A percentile compares a stretch with the other conserved stretches of the same genome.
These are phyloP conservation scores for Blastomyces parvus DNA, from an alignment of 2,329 filamentous ascomycete species.

Conservation along the genomic window DNA sequence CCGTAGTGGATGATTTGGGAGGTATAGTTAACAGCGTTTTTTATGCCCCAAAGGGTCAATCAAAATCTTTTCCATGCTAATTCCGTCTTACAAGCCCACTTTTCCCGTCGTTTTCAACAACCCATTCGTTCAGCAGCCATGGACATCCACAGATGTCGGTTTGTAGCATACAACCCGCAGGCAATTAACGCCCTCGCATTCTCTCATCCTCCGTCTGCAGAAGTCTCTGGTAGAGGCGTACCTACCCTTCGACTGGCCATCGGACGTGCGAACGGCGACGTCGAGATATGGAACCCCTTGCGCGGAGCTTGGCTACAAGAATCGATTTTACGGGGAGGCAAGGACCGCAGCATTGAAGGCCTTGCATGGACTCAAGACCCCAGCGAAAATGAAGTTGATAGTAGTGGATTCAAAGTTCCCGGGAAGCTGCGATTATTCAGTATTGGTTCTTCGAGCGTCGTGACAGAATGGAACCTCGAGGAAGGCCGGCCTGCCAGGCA, in stretches of 20 bases:
- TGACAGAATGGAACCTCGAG: constrained; percentile 91
- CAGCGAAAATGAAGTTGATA: constrained; percentile 51
- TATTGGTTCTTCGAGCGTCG: constrained; percentile 82
- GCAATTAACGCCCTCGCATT: constrained; percentile 93
- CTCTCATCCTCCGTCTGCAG: constrained; percentile 57
- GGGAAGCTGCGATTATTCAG: constrained; percentile 85
- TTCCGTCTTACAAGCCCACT: background rate
- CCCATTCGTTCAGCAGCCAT: constrained; percentile 39
- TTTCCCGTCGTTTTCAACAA: background rate
- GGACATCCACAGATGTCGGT: constrained; percentile 96
- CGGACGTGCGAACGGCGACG: constrained; percentile 86
- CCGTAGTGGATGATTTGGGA: background rate
- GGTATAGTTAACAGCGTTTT: background rate
- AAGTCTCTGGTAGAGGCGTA: constrained; percentile 39
- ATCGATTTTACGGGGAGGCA: constrained; percentile 70
- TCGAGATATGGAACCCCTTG: constrained; percentile 93
- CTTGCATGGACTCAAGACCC: constrained; percentile 86
- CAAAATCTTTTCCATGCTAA: background rate
- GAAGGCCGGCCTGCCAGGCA: constrained; percentile 68
- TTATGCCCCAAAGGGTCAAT: too few relatives aligned
- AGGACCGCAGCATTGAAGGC: constrained; percentile 79
- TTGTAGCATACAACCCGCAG: constrained; percentile 83
- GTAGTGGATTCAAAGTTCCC: constrained; percentile 50
- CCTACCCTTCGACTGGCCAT: constrained; percentile 69
- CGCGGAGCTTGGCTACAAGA: constrained; percentile 83